Base-by-base conservation (phyloP, 495 filamentous ascomycete genomes). In the Xylaria sp. region DNA sequence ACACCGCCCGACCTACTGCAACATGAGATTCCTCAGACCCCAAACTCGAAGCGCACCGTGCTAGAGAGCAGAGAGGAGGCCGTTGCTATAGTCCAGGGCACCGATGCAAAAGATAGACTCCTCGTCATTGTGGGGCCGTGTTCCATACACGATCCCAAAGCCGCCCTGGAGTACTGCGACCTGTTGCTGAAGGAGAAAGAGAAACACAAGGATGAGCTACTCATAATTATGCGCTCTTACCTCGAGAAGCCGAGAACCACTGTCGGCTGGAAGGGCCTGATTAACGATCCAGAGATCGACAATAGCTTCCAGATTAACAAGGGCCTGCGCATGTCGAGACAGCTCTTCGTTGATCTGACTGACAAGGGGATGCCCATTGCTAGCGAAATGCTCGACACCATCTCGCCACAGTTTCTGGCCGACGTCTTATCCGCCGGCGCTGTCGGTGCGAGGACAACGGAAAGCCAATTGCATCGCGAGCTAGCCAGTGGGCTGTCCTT, bases 281-380 rank as follows among this genome's bases (percentile, higher is more conserved):
- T 99, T 85, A 99, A 99, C 80, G 97, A 99, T 82, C 97, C 97
- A 9, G 95, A 98, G 74, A 97, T 99, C 80, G 95, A 99, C 81
- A 94, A 97, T 78, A 95, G 92, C 81, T 98, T 98, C 89, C 90
- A 97, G 81, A 98, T 99, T 84, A 99, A 98, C 87, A 97, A 98
- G 85, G 97, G 97, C 3, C 80, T 99, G 78, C 90, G 93, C 58
- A 84, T 91, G 35, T 93, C 94, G 41, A 90, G 97, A 69, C 91
- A 98, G 80, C 84, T 99, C 70, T 99, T 97, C 79, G 93, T 97
- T 44, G 95, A 98, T 79, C 87, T 99, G 73, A 99, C 97, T 0
- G 86, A 90, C 76, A 92, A 91, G 83, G 97, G 97, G 61, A 98
- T 99, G 93, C 97, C 97, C n/a, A 87, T 99, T 75, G 97, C 97